phyloP scores from a whole-genome alignment of 2,329 filamentous ascomycete genomes.

The Rosellinia necatrix region DNA sequence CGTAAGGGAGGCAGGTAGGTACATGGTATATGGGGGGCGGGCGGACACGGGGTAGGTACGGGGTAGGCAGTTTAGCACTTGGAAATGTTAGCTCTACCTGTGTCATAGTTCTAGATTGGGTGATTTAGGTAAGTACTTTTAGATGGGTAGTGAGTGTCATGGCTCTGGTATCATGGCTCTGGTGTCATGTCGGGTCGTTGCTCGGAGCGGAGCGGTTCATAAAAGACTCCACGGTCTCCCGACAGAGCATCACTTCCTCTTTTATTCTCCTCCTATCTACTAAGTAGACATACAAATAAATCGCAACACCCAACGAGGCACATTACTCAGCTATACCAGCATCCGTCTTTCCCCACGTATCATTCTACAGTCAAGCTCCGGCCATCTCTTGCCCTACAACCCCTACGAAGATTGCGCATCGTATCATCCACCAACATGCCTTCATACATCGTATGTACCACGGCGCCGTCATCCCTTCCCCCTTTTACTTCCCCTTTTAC shows the following conservation, averaged over 20 bases:
- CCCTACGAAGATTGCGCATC: conserved; percentile 25
- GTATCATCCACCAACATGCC: conserved; percentile 50
- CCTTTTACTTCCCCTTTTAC: not conserved
- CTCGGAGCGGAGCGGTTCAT: not conserved
- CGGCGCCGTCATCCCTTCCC: not conserved
- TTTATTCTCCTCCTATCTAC: not conserved
- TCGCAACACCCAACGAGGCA: not conserved
- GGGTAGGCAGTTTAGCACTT: not conserved
- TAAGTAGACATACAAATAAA: not conserved
- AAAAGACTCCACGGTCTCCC: conserved; percentile 22
- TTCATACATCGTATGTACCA: conserved; percentile 57
- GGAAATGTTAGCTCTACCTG: not conserved
- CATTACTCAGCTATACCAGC: not conserved
- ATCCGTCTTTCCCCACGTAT: not conserved
- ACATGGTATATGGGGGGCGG: too few species aligned
- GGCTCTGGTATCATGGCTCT: too few species aligned
- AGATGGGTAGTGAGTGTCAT: too few species aligned
- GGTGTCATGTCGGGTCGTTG: too few species aligned
- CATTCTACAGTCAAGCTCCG: not conserved
- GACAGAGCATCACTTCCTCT: not conserved
- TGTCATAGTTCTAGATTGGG: not conserved
- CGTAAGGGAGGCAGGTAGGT: too few species aligned
- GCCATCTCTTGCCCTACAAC: conserved; percentile 1
- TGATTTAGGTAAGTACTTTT: too few species aligned
- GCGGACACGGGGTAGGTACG: not conserved